phyloP scores from a whole-genome alignment of 305 asterid species.

The Salvia sclarea region DNA sequence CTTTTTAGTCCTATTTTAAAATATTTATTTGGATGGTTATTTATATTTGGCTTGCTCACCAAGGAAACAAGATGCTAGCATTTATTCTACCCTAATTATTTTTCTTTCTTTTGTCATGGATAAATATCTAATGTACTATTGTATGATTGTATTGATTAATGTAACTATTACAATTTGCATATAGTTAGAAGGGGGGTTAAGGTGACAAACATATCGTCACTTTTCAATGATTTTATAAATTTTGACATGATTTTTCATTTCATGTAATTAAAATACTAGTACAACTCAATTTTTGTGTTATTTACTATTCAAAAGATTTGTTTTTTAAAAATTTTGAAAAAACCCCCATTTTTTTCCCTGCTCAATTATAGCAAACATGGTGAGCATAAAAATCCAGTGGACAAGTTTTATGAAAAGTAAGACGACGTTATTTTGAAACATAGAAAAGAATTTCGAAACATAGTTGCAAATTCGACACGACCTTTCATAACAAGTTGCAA shows the following conservation, averaged over 20 bases:
- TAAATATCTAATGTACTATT: background rate
- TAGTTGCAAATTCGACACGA: too few relatives aligned
- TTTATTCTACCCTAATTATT: too few relatives aligned
- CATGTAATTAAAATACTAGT: background rate
- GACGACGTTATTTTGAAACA: background rate
- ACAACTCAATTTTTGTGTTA: background rate
- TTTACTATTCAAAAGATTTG: too few relatives aligned
- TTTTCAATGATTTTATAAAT: background rate
- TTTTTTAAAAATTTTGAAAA: too few relatives aligned
- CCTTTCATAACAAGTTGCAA: too few relatives aligned
- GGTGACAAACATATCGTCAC: background rate
- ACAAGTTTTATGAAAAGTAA: background rate
- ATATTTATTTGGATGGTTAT: background rate
- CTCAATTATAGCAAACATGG: too few relatives aligned
- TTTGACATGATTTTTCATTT: background rate
- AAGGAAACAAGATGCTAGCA: background rate
- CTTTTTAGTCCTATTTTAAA: background rate
- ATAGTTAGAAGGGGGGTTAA: background rate
- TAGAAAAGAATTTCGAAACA: too few relatives aligned
- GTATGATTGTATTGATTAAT: too few relatives aligned
- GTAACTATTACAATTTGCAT: background rate
- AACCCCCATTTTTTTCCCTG: too few relatives aligned
- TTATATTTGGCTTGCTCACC: background rate
- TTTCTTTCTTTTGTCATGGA: background rate
- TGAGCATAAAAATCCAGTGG: background rate